phyloP scores from a whole-genome alignment of 1,284 basidiomycete species.

The Sanghuangporus baumii region DNA sequence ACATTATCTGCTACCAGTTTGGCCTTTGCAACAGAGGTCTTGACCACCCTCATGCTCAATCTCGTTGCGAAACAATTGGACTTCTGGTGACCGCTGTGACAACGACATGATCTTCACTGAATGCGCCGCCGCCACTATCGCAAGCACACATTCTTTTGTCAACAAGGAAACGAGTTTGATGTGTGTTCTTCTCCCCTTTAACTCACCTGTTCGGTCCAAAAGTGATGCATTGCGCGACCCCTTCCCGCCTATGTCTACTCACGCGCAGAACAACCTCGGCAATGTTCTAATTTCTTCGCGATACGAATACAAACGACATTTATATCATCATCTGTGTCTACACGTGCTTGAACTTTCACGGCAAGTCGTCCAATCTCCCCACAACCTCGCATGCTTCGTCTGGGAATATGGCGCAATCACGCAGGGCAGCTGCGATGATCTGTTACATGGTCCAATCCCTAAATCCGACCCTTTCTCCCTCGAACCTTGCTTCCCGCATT shows the following conservation, averaged over 20 bases:
- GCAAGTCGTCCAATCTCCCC: conserved; percentile 4
- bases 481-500: not conserved
- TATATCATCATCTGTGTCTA: conserved; percentile 5
- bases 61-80: conserved; percentile 14
- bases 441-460: not conserved
- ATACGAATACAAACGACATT: conserved; percentile 3
- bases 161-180: not conserved
- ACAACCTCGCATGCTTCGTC: not conserved
- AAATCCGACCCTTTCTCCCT: not conserved
- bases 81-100: conserved; percentile 11
- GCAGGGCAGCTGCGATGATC: conserved; percentile 4
- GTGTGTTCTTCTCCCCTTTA: not conserved
- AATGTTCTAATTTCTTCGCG: conserved; percentile 9
- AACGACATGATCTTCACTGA: not conserved
- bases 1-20: conserved; percentile 12
- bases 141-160: not conserved
- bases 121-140: not conserved
- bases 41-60: conserved; percentile 19
- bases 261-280: not conserved
- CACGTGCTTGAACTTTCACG: conserved; percentile 9
- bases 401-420: conserved; percentile 3
- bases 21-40: conserved; percentile 16
- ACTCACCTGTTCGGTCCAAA: conserved; percentile 1
- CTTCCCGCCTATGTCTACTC: not conserved
- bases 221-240: not conserved